phyloP scores from a whole-genome alignment of 352 stramenopile species.

The Phytophthora cactorum region DNA sequence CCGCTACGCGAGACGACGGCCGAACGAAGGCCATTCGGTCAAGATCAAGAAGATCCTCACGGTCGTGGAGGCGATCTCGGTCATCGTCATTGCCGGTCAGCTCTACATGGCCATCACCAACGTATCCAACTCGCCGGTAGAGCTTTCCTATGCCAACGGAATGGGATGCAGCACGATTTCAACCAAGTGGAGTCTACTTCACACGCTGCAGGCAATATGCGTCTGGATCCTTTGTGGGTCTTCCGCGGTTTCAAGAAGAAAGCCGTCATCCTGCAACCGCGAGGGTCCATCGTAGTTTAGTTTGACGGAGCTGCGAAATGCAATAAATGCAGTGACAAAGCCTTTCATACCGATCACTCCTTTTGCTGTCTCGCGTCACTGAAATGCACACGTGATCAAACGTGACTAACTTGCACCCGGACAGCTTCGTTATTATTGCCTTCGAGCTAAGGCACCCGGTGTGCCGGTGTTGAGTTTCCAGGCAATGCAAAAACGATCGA shows the following conservation, averaged over 20 bases:
- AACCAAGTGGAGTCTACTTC: slow-evolving; percentile 37
- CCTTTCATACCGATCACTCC: too few species aligned
- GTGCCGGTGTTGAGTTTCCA: too few species aligned
- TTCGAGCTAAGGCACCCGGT: too few species aligned
- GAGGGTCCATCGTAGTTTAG: slow-evolving; percentile 13
- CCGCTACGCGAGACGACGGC: slow-evolving; percentile 9
- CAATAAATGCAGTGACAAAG: too few species aligned
- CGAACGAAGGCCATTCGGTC: slow-evolving; percentile 26
- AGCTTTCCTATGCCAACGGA: slow-evolving; percentile 66
- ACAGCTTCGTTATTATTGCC: too few species aligned
- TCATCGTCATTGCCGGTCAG: slow-evolving; percentile 39
- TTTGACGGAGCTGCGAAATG: not conserved
- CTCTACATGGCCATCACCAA: slow-evolving; percentile 48
- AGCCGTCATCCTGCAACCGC: slow-evolving; percentile 26
- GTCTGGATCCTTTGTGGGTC: slow-evolving; percentile 37
- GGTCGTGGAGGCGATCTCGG: slow-evolving; percentile 28
- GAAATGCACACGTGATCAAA: too few species aligned
- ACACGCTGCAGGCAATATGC: slow-evolving; percentile 41
- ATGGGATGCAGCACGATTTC: slow-evolving; percentile 46
- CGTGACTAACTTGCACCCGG: too few species aligned
- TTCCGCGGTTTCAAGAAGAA: slow-evolving; percentile 43
- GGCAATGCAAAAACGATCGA: too few species aligned
- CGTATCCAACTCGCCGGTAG: slow-evolving; percentile 31
- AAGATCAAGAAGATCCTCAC: slow-evolving; percentile 44
- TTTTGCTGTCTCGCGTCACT: too few species aligned